Evolutionary conservation across 2,329 filamentous ascomycete species (phyloP), one percentile per base, ranked within the genome.

Genomic region (Aspergillus texensis): DNA sequence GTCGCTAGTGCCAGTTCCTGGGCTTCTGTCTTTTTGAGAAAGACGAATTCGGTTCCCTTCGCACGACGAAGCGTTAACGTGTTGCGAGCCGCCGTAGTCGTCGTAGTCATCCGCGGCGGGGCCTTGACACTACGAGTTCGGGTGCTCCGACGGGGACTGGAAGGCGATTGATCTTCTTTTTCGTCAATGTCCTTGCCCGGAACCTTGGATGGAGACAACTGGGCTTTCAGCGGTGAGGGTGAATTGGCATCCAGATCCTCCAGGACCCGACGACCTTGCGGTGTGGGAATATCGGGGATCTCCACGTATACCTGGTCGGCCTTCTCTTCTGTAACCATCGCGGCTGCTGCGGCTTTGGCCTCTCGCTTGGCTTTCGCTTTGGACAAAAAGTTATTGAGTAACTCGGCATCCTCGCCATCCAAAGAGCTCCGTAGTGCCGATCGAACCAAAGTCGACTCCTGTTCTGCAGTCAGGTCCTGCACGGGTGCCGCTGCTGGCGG

Each of bases 31-130:
- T 74, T 73, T 55, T 80, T 74, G 30, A 76, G 70, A 60, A 81
- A 81, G 32, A 82, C 71, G 58, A 82, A 82, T 57, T 82, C 80
- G 6, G 74, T 81, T 6, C 80, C 80, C 56, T 78, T 81, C 4
- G 79, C 74, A 14, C 80, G 78, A 57, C 80, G 79, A 24, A 82
- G 74, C 5, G 79, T 73, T 56, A 81, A 78, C 8, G 74, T 74
- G 55, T 76, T 79, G 58, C 77, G 78, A 45, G 77, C 67, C 16
- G 68, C 65, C 32, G 60, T 60, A 19, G 73, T 70, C 21, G 64
- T 65, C 30, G 69, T 66, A 8, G 69, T 58, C 34, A 24, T 62
- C 52, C 63, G 64, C 63, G 70, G 67, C 56, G 68, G 64, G 46
- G 66, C 63, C 64, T 71, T 73, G 71, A 70, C 57, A 67, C 58